phyloP scores from a whole-genome alignment of 2,329 filamentous ascomycete species.

The Aaosphaeria arxii region DNA sequence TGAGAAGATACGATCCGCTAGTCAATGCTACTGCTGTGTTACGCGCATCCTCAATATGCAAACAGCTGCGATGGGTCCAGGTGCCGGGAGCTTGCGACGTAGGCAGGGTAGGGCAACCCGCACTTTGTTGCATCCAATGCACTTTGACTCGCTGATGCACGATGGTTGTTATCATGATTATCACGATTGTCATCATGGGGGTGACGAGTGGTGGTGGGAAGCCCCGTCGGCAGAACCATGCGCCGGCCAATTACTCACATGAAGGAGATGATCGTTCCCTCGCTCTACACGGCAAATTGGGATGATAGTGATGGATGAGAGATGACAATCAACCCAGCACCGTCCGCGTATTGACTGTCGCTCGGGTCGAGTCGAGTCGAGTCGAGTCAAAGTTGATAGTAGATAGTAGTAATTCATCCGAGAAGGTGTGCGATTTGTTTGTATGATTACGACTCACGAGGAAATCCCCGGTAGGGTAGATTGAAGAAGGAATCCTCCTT shows the following conservation, averaged over 20 bases:
- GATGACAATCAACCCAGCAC: too few relatives aligned
- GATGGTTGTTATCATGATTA: background rate
- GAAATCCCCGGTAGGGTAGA: too few relatives aligned
- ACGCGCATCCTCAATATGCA: constrained; percentile 11
- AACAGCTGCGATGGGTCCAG: constrained; percentile 12
- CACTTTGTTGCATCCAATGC: too few relatives aligned
- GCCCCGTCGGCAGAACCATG: too few relatives aligned
- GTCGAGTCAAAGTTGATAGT: too few relatives aligned
- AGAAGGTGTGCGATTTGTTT: too few relatives aligned
- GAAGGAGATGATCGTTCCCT: constrained; percentile 1
- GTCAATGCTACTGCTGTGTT: too few relatives aligned
- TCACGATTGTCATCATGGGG: background rate
- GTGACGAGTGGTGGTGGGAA: background rate
- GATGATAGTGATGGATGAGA: background rate
- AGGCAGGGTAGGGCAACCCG: constrained; percentile 2
- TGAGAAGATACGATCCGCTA: too few relatives aligned
- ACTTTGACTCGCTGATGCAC: background rate
- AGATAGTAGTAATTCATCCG: too few relatives aligned
- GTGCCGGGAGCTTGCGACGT: background rate
- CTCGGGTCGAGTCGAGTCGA: too few relatives aligned
- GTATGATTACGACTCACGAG: background rate
- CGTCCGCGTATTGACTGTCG: too few relatives aligned
- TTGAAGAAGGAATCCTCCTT: too few relatives aligned
- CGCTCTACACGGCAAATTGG: background rate
- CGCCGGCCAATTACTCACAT: constrained; percentile 10